Evolutionary conservation across 257 asterid species (phyloP).

Genomic region (Petunia axillaris): DNA sequence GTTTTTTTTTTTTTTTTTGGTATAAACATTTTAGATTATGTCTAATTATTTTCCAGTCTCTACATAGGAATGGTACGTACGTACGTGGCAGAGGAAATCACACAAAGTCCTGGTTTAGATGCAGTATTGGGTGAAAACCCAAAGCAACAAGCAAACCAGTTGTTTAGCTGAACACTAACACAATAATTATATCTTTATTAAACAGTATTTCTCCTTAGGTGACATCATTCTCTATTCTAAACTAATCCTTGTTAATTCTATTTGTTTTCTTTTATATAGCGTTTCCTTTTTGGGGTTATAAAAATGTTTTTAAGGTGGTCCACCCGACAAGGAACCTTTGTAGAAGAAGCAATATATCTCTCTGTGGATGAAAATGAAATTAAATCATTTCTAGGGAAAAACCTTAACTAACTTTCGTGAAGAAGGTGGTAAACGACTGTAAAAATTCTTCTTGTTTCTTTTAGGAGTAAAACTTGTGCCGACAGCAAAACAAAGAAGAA

Average conservation of each 20-base stretch:
- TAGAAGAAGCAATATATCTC: conserved; percentile 45
- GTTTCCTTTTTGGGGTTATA: not conserved
- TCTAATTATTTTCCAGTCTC: not conserved
- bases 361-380: not conserved
- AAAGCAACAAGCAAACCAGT: conserved; percentile 58
- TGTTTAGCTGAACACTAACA: conserved; percentile 47
- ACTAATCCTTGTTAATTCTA: conserved; percentile 38
- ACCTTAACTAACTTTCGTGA: conserved; percentile 46
- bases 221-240: conserved; percentile 42
- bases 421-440: conserved; percentile 35
- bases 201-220: conserved; percentile 21
- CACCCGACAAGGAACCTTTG: conserved; percentile 58
- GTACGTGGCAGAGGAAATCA: not conserved
- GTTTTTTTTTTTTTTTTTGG: too few species aligned
- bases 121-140: conserved; percentile 53
- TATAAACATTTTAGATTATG: not conserved
- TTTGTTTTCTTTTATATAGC: not conserved
- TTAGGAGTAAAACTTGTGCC: conserved; percentile 31
- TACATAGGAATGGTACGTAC: conserved; percentile 33
- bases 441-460: conserved; percentile 16
- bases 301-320: conserved; percentile 31
- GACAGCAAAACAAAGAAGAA: conserved; percentile 28
- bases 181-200: conserved; percentile 28
- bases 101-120: conserved; percentile 40
- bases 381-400: conserved; percentile 8